Evolutionary conservation across 2,329 filamentous ascomycete genomes (phyloP).

Genomic region (Aaosphaeria pasadenensis): DNA sequence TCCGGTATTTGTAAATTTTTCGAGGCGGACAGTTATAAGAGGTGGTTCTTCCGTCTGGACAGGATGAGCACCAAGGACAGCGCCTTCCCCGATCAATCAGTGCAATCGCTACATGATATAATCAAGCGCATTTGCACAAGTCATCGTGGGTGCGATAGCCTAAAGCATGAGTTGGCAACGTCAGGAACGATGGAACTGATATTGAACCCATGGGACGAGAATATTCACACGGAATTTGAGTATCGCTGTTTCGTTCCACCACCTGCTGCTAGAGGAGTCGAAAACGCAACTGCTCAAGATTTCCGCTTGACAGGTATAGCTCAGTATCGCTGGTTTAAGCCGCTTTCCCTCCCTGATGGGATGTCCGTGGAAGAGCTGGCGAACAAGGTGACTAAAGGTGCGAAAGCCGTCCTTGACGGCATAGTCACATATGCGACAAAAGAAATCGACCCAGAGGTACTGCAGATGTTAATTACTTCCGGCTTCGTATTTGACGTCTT

Average conservation of each 20-base stretch:
- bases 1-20: background rate
- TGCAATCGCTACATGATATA: background rate
- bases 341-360: conserved; percentile 2
- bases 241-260: conserved; percentile 47
- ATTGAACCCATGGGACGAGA: conserved; percentile 41
- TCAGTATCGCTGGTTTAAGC: conserved; percentile 10
- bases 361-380: conserved; percentile 1
- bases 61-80: background rate
- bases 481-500: conserved; percentile 47
- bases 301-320: conserved; percentile 8
- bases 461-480: conserved; percentile 31
- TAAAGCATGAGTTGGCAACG: background rate
- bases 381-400: conserved; percentile 1
- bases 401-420: background rate
- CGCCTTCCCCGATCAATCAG: background rate
- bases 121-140: background rate
- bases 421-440: conserved; percentile 1
- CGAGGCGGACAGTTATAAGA: background rate
- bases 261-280: conserved; percentile 5
- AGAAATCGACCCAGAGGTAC: conserved; percentile 4
- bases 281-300: background rate
- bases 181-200: conserved; percentile 27
- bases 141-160: background rate
- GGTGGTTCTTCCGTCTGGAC: background rate
- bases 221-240: conserved; percentile 39